Conservation (phyloP, 257 asterid genomes). For the Cruciata laevipes region DNA sequence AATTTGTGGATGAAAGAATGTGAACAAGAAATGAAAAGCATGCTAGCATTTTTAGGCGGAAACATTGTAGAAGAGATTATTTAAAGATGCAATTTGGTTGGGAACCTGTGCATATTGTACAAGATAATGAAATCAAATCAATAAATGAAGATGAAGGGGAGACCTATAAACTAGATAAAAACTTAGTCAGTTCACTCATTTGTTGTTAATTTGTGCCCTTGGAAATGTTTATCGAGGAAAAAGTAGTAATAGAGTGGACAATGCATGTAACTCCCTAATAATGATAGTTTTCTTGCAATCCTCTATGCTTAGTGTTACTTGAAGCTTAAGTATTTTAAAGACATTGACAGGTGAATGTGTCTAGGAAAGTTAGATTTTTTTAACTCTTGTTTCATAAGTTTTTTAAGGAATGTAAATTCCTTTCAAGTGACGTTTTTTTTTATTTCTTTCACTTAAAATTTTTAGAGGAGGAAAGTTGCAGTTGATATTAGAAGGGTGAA, state of each 20-base stretch:
- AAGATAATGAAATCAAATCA: not conserved
- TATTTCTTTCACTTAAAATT: not conserved
- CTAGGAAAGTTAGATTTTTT: too few relatives aligned
- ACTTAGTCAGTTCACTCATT: not conserved
- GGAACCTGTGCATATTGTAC: not conserved
- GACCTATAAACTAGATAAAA: not conserved
- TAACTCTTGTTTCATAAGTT: not conserved
- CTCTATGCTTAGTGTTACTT: too few relatives aligned
- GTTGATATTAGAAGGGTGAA: constrained; percentile 80
- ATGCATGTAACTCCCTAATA: not conserved
- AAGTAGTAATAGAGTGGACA: not conserved
- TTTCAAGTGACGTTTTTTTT: constrained; percentile 3
- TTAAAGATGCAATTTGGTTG: too few relatives aligned
- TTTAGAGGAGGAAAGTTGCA: constrained; percentile 82
- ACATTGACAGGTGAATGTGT: not conserved
- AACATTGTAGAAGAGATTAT: too few relatives aligned
- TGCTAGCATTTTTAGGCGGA: too few relatives aligned
- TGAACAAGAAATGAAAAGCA: not conserved
- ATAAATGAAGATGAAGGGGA: not conserved
- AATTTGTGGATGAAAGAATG: not conserved
- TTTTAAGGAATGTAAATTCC: not conserved
- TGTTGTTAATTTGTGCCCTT: not conserved
- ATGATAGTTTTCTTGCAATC: too few relatives aligned
- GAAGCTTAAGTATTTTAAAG: not conserved
- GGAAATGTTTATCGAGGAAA: not conserved